Conservation (phyloP, 441 rosid species). For the Populus hybrid region DNA sequence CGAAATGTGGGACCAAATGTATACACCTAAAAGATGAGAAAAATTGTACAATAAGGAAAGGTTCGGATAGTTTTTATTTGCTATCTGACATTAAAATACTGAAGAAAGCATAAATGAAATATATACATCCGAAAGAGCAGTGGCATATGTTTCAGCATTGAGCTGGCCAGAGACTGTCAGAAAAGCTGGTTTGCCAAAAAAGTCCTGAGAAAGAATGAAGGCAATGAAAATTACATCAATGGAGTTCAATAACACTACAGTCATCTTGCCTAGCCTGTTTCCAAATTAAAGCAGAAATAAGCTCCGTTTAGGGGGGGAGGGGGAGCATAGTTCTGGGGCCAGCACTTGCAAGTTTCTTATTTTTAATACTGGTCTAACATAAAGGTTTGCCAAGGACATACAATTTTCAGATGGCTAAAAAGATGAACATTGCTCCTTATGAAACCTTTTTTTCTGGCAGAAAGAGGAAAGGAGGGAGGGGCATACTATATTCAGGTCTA, state of each 20-base stretch:
- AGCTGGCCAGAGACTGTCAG: constrained; percentile 98
- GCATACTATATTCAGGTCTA: not conserved
- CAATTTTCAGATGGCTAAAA: not conserved
- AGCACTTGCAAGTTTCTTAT: not conserved
- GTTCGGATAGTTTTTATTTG: constrained; percentile 8
- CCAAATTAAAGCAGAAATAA: not conserved
- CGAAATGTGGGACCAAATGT: constrained; percentile 99
- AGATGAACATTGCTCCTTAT: not conserved
- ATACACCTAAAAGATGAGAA: constrained; percentile 51
- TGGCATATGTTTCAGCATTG: constrained; percentile 93
- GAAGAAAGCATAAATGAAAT: constrained; percentile 8
- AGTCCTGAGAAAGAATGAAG: constrained; percentile 54
- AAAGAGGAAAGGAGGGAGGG: not conserved
- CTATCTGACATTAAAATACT: constrained; percentile 2
- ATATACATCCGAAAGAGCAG: constrained; percentile 90
- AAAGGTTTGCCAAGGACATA: not conserved
- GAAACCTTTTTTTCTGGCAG: not conserved
- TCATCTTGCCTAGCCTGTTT: not conserved
- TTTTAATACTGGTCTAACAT: not conserved
- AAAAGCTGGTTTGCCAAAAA: constrained; percentile 95
- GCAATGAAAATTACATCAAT: constrained; percentile 20
- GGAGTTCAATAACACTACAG: not conserved
- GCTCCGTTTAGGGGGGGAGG: not conserved
- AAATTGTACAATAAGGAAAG: constrained; percentile 4
- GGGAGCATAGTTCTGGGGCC: not conserved